Percentiles rank a stretch among this genome's conserved stretches.
Evolutionary conservation across 805 yeast genomes (phyloP).

Genomic region (Ogataea neopini): DNA sequence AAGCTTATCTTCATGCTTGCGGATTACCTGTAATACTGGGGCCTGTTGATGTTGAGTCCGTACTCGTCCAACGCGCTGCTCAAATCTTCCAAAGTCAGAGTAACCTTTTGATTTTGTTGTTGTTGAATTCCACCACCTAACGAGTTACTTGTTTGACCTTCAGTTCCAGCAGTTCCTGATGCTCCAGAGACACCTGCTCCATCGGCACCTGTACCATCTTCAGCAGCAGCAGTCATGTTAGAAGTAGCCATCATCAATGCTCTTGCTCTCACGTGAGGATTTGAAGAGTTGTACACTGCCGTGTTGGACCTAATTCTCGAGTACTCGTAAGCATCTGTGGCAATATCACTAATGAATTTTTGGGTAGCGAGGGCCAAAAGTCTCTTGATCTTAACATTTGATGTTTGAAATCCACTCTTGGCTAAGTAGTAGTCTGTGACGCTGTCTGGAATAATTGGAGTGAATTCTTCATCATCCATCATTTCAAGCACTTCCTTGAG

Average conservation of each 20-base stretch:
- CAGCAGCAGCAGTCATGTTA: constrained; percentile 32
- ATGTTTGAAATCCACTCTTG: constrained; percentile 80
- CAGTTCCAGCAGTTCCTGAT: constrained; percentile 16
- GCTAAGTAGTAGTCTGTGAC: constrained; percentile 86
- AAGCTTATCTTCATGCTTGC: neutral
- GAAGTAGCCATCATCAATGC: constrained; percentile 64
- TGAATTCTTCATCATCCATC: constrained; percentile 93
- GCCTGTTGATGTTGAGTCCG: constrained; percentile 76
- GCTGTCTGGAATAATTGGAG: constrained; percentile 95
- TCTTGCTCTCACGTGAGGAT: constrained; percentile 83
- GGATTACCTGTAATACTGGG: constrained; percentile 85
- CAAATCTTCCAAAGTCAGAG: constrained; percentile 89
- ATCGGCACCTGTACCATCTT: constrained; percentile 37
- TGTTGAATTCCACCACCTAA: constrained; percentile 16
- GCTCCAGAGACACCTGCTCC: constrained; percentile 22
- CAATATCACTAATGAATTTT: constrained; percentile 89
- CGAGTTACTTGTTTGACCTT: constrained; percentile 17
- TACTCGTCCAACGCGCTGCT: constrained; percentile 92
- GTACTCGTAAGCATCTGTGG: constrained; percentile 95
- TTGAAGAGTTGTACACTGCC: constrained; percentile 80
- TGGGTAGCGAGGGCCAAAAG: constrained; percentile 93
- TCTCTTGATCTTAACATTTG: constrained; percentile 77
- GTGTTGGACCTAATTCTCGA: constrained; percentile 88
- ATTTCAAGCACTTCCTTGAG: constrained; percentile 79
- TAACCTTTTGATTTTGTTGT: constrained; percentile 54